Conservation (phyloP, 352 stramenopile genomes). For the Globisporangium yorkense region DNA sequence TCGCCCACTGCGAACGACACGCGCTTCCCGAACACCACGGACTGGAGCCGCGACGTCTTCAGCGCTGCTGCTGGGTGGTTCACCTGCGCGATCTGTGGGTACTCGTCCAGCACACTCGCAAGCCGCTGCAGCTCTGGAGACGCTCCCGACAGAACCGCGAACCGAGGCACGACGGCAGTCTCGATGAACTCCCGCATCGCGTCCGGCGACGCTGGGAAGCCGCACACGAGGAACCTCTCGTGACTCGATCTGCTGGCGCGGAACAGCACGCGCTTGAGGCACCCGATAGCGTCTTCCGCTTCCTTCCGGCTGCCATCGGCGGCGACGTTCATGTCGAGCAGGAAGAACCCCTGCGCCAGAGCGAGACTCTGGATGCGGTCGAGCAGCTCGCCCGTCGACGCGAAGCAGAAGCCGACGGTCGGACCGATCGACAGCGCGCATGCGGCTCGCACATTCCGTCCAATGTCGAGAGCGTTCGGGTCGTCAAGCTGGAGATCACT, state of each 20-base stretch:
- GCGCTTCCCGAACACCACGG: slow-evolving; percentile 27
- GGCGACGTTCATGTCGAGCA: slow-evolving; percentile 13
- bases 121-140: slow-evolving; percentile 8
- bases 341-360: slow-evolving; percentile 18
- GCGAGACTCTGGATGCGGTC: background rate
- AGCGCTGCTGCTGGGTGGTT: slow-evolving; percentile 12
- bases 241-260: slow-evolving; percentile 10
- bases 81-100: slow-evolving; percentile 21
- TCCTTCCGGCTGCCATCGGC: background rate
- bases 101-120: slow-evolving; percentile 17
- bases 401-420: slow-evolving; percentile 26
- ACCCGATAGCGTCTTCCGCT: slow-evolving; percentile 1
- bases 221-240: slow-evolving; percentile 24
- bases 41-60: slow-evolving; percentile 5
- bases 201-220: slow-evolving; percentile 21
- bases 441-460: too few relatives aligned
- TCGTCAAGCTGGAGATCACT: background rate
- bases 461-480: background rate
- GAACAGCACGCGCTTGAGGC: slow-evolving; percentile 20
- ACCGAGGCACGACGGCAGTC: slow-evolving; percentile 13
- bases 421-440: slow-evolving; percentile 12
- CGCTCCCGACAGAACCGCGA: slow-evolving; percentile 19
- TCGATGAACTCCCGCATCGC: slow-evolving; percentile 16
- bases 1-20: slow-evolving; percentile 27
- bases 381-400: background rate